A percentile compares a stretch with the other conserved stretches of the same genome.
phyloP scores from a whole-genome alignment of 805 yeast species.

The Starmerella floricola region DNA sequence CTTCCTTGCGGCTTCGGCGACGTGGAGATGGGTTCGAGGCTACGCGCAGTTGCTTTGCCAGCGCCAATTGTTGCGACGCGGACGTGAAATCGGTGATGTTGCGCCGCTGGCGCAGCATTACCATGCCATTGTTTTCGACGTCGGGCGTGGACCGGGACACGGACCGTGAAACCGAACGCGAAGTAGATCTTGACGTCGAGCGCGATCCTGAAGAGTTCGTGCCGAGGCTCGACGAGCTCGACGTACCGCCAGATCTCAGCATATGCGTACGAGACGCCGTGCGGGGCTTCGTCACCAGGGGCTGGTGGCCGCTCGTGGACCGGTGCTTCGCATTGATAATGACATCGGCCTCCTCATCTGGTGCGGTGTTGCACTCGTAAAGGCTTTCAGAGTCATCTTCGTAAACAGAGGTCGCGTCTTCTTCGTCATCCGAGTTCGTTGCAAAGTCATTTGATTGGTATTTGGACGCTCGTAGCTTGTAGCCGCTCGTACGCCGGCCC shows the following conservation, averaged over 20 bases:
- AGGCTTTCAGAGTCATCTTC: conserved; percentile 6
- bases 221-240: not conserved
- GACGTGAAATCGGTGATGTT: conserved; percentile 22
- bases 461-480: conserved; percentile 11
- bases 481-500: not conserved
- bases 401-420: conserved; percentile 11
- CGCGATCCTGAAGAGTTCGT: too few relatives aligned
- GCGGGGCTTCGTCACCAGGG: conserved; percentile 10
- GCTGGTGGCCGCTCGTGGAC: not conserved
- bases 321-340: conserved; percentile 7
- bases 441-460: conserved; percentile 11
- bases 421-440: conserved; percentile 39
- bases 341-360: conserved; percentile 11
- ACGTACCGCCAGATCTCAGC: not conserved
- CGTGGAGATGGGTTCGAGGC: conserved; percentile 28
- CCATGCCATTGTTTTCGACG: conserved; percentile 14
- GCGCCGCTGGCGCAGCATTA: conserved; percentile 15
- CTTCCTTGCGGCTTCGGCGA: conserved; percentile 17
- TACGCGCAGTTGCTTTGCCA: conserved; percentile 25
- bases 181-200: not conserved
- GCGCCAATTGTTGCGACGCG: conserved; percentile 19
- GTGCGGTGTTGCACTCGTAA: conserved; percentile 10
- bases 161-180: conserved; percentile 1
- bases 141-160: conserved; percentile 9
- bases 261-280: not conserved